Evolutionary conservation across 768 basidiomycete genomes (phyloP).

Genomic region (Tylopilus rubrobrunneus): DNA sequence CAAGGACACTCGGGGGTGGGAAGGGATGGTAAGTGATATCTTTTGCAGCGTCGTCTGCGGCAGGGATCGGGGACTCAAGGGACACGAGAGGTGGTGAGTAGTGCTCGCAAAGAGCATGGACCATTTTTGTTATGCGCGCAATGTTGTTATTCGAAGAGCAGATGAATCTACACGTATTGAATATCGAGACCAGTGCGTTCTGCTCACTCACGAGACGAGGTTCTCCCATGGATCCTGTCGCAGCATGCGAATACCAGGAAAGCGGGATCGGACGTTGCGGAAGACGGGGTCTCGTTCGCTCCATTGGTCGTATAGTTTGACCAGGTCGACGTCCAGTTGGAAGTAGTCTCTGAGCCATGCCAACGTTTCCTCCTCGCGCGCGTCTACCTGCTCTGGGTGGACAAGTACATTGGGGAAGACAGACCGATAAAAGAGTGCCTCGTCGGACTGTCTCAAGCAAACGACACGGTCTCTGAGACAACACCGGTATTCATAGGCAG

Average conservation of each 20-base stretch:
- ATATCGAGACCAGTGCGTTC: not conserved
- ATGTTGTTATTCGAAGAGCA: constrained; percentile 99
- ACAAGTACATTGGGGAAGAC: constrained; percentile 50
- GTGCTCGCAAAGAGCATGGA: constrained; percentile 73
- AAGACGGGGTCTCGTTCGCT: constrained; percentile 71
- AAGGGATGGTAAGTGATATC: constrained; percentile 68
- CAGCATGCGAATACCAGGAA: constrained; percentile 80
- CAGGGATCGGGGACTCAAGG: constrained; percentile 30
- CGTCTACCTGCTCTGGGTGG: constrained; percentile 28
- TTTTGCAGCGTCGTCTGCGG: constrained; percentile 32
- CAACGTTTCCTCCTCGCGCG: constrained; percentile 61
- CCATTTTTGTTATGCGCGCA: constrained; percentile 88
- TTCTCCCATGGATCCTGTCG: constrained; percentile 97
- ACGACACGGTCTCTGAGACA: constrained; percentile 81
- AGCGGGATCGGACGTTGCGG: constrained; percentile 53
- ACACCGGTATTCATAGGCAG: constrained; percentile 68
- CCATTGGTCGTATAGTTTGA: constrained; percentile 75
- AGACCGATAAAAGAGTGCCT: constrained; percentile 67
- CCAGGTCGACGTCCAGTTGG: constrained; percentile 75
- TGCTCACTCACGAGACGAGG: constrained; percentile 73
- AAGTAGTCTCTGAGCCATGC: constrained; percentile 85
- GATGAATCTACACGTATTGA: constrained; percentile 66
- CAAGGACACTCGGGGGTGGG: constrained; percentile 70
- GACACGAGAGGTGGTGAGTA: constrained; percentile 71
- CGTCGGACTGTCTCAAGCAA: constrained; percentile 69